Percentiles rank a stretch among this genome's conserved stretches.
These are phyloP conservation scores for Gynochthodes officinalis DNA, from an alignment of 257 asterid genomes.

Conservation along the genomic window DNA sequence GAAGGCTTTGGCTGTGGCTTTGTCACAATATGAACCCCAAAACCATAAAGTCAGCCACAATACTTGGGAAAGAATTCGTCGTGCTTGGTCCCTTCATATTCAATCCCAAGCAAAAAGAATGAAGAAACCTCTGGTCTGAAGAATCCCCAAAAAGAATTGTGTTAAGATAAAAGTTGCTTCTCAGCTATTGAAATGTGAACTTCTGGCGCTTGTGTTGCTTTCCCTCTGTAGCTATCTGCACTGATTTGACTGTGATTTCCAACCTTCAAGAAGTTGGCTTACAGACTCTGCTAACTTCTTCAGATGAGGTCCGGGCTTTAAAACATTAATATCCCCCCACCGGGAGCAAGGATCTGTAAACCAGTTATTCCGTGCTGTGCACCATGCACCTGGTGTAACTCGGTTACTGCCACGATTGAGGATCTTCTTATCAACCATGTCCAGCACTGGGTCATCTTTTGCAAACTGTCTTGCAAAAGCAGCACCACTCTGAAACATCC, in stretches of 20 bases:
- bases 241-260: constrained; percentile 48
- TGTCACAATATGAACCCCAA: constrained; percentile 1
- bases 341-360: constrained; percentile 76
- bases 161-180: constrained; percentile 28
- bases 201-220: background rate
- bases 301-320: constrained; percentile 64
- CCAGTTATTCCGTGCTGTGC: constrained; percentile 66
- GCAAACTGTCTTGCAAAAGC: constrained; percentile 88
- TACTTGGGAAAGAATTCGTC: constrained; percentile 19
- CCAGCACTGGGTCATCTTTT: constrained; percentile 56
- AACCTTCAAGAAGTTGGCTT: constrained; percentile 43
- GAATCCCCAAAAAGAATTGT: constrained; percentile 35
- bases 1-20: constrained; percentile 18
- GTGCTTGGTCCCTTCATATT: constrained; percentile 25
- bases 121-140: constrained; percentile 26
- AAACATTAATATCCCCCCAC: constrained; percentile 80
- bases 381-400: constrained; percentile 94
- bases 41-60: constrained; percentile 12
- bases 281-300: constrained; percentile 49
- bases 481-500: constrained; percentile 76
- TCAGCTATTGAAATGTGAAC: too few species aligned
- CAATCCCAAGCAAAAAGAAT: constrained; percentile 27
- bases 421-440: constrained; percentile 69
- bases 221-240: constrained; percentile 38
- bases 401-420: constrained; percentile 63